Conservation (phyloP, 768 basidiomycete species). For the Lentinus brumalis region DNA sequence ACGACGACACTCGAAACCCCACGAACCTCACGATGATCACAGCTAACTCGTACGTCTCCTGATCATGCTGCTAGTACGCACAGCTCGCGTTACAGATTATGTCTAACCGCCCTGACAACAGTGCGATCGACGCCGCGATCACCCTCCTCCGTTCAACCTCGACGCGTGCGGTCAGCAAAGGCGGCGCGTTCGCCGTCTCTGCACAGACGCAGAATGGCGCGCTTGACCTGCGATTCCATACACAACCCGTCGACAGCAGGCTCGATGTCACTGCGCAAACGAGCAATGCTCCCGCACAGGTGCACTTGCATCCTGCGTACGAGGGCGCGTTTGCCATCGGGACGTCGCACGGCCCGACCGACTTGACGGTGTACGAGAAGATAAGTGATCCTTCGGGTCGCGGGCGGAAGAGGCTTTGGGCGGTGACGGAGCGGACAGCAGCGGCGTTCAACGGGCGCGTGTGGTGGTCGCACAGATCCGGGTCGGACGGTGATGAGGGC, state of each 20-base stretch:
- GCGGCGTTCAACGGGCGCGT: background rate
- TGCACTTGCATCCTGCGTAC: slow-evolving; percentile 38
- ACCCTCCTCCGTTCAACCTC: slow-evolving; percentile 22
- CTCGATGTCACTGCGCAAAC: slow-evolving; percentile 36
- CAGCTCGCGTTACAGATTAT: background rate
- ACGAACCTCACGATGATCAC: slow-evolving; percentile 38
- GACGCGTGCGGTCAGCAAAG: slow-evolving; percentile 4
- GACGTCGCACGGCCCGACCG: slow-evolving; percentile 15
- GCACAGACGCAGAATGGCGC: slow-evolving; percentile 37
- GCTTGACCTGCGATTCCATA: slow-evolving; percentile 33
- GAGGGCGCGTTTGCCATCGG: slow-evolving; percentile 39
- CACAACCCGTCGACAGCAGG: slow-evolving; percentile 35
- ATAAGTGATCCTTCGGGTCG: slow-evolving; percentile 24
- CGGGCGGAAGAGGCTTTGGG: slow-evolving; percentile 11
- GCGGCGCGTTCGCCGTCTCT: slow-evolving; percentile 36
- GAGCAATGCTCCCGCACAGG: slow-evolving; percentile 36
- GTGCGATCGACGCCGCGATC: slow-evolving; percentile 22
- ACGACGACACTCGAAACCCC: slow-evolving; percentile 20
- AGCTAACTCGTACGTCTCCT: slow-evolving; percentile 44
- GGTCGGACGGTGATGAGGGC: too few relatives aligned
- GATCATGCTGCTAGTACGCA: background rate
- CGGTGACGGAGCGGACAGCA: background rate
- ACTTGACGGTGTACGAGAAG: slow-evolving; percentile 5
- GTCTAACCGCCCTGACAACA: slow-evolving; percentile 1
- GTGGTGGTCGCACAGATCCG: background rate